Evolutionary conservation across 495 filamentous ascomycete genomes (phyloP).

Genomic region (Halenospora varia): DNA sequence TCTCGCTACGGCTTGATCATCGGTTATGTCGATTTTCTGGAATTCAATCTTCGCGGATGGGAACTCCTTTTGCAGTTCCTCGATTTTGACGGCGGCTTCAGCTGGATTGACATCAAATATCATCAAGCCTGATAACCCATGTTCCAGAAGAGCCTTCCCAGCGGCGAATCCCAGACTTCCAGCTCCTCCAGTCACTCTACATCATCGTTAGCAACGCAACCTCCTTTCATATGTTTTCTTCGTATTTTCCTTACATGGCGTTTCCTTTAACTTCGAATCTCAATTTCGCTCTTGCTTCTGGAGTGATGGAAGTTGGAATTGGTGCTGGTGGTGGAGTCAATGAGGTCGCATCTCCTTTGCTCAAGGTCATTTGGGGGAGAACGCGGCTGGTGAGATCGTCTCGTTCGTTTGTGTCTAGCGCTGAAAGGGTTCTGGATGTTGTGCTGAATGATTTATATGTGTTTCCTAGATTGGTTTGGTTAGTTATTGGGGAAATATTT

Average conservation of each 20-base stretch:
- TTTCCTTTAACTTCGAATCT: constrained; percentile 62
- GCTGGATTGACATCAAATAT: constrained; percentile 57
- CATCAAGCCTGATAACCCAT: constrained; percentile 55
- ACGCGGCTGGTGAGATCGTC: constrained; percentile 29
- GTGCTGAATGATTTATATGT: not conserved
- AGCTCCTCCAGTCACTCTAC: constrained; percentile 60
- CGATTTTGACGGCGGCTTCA: constrained; percentile 37
- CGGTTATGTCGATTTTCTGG: constrained; percentile 56
- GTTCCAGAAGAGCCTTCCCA: constrained; percentile 65
- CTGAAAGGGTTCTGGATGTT: constrained; percentile 4
- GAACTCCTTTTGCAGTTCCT: constrained; percentile 45
- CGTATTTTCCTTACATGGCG: constrained; percentile 39
- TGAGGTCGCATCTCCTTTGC: constrained; percentile 41
- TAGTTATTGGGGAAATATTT: too few relatives aligned
- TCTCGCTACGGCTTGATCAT: constrained; percentile 40
- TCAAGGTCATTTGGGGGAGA: constrained; percentile 57
- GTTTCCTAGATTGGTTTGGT: not conserved
- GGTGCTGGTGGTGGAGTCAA: constrained; percentile 40
- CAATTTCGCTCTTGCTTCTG: constrained; percentile 44
- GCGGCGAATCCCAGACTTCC: constrained; percentile 60
- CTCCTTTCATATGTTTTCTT: constrained; percentile 1
- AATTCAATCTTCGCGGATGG: constrained; percentile 44
- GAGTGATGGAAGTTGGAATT: constrained; percentile 37
- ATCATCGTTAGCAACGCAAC: not conserved
- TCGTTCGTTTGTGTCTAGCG: constrained; percentile 24